Percentiles rank a stretch among this genome's conserved stretches.
Evolutionary conservation across 495 filamentous ascomycete genomes (phyloP).

Genomic region (Ascodesmis nigricans): DNA sequence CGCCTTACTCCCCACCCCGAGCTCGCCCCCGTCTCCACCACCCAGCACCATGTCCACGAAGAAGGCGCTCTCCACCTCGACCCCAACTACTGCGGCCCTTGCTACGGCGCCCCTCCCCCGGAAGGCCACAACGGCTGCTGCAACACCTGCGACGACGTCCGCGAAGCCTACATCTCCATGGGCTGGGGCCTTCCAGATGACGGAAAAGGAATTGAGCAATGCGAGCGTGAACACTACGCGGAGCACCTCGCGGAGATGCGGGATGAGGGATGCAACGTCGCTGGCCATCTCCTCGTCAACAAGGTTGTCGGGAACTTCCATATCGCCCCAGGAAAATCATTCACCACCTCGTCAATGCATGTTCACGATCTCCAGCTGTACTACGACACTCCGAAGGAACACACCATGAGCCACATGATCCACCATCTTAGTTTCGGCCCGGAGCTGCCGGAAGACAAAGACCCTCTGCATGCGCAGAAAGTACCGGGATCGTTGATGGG

Average conservation of each 20-base stretch:
- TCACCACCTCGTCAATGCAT: constrained; percentile 87
- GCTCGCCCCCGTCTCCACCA: constrained; percentile 56
- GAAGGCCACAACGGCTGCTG: constrained; percentile 62
- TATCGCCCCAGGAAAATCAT: constrained; percentile 82
- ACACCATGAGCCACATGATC: constrained; percentile 79
- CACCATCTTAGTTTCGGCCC: constrained; percentile 86
- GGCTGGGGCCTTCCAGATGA: constrained; percentile 88
- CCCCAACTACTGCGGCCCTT: constrained; percentile 80
- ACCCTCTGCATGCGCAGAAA: too few species aligned
- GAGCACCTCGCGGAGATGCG: constrained; percentile 71
- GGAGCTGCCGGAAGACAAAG: constrained; percentile 57
- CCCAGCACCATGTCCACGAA: constrained; percentile 75
- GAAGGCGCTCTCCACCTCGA: constrained; percentile 67
- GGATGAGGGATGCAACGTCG: constrained; percentile 81
- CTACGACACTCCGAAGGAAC: constrained; percentile 43
- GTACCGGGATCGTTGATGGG: constrained; percentile 32
- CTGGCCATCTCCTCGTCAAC: constrained; percentile 82
- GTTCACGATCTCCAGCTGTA: constrained; percentile 94
- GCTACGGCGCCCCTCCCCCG: constrained; percentile 55
- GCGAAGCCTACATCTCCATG: constrained; percentile 70
- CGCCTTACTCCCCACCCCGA: constrained; percentile 48
- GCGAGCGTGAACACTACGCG: constrained; percentile 76
- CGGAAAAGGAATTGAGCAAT: constrained; percentile 86
- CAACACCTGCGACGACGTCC: constrained; percentile 88
- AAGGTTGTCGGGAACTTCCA: constrained; percentile 99